A percentile compares a stretch with the other conserved stretches of the same genome.
Conservation (phyloP, 2,329 filamentous ascomycete genomes). For the Peltaster fructicola region DNA sequence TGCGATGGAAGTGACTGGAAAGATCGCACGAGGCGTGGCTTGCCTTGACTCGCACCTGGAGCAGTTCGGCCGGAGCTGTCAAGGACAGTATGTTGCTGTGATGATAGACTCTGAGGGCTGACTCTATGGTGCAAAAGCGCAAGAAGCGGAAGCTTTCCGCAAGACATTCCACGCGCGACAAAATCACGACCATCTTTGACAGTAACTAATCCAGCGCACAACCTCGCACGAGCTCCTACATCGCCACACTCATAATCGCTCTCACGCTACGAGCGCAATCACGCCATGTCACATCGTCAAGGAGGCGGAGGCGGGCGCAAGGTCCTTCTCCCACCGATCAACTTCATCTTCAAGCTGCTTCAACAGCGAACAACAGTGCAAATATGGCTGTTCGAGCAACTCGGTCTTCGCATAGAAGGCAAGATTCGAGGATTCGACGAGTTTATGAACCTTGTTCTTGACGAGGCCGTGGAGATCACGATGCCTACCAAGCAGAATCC, state of each 20-base stretch:
- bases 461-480: constrained; percentile 86
- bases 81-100: too few relatives aligned
- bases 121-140: too few relatives aligned
- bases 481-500: constrained; percentile 61
- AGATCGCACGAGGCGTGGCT: too few relatives aligned
- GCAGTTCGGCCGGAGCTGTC: too few relatives aligned
- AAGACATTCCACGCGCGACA: too few relatives aligned
- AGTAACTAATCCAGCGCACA: too few relatives aligned
- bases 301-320: constrained; percentile 37
- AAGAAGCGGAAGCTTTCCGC: too few relatives aligned
- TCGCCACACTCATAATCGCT: not conserved
- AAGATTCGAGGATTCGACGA: constrained; percentile 97
- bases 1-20: too few relatives aligned
- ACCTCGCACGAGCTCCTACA: not conserved
- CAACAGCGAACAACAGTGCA: constrained; percentile 69
- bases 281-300: constrained; percentile 34
- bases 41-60: too few relatives aligned
- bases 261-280: not conserved
- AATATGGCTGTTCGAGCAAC: constrained; percentile 95
- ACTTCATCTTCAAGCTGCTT: constrained; percentile 88
- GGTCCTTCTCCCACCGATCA: constrained; percentile 60
- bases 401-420: constrained; percentile 84
- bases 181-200: too few relatives aligned
- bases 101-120: too few relatives aligned
- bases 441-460: constrained; percentile 97